Evolutionary conservation across 1,139 yeast species (phyloP).

Genomic region (Pichia sp.): DNA sequence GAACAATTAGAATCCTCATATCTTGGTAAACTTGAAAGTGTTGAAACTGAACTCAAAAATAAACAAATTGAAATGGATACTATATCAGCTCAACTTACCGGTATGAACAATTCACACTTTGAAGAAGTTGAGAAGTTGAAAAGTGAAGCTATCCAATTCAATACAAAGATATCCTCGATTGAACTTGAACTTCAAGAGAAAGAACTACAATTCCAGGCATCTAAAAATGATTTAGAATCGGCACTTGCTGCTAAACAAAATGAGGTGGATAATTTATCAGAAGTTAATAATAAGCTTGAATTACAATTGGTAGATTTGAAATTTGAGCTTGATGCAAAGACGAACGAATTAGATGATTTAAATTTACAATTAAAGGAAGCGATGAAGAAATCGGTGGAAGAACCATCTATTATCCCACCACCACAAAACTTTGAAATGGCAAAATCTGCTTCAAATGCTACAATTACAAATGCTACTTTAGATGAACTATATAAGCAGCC

Average conservation of each 20-base stretch:
- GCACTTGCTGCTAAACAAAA: not conserved
- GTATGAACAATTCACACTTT: not conserved
- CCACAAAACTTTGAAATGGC: slow-evolving; percentile 6
- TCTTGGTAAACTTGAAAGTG: not conserved
- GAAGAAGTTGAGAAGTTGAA: not conserved
- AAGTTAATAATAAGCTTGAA: not conserved
- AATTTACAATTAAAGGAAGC: not conserved
- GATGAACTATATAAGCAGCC: slow-evolving; percentile 13
- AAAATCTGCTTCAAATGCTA: slow-evolving; percentile 13
- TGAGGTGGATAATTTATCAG: not conserved
- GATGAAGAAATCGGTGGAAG: not conserved
- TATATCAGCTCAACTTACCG: not conserved
- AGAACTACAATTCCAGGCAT: not conserved
- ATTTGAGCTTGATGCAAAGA: not conserved
- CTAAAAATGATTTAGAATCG: not conserved
- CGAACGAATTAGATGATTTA: not conserved
- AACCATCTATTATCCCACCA: not conserved
- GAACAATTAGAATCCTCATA: not conserved
- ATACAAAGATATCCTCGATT: not conserved
- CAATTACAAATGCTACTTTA: slow-evolving; percentile 12
- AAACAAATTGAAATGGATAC: not conserved
- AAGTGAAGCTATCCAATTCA: not conserved
- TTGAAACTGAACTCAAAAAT: not conserved
- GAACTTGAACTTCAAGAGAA: not conserved
- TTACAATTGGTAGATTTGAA: not conserved